Evolutionary conservation across 345 rosid species (phyloP), one percentile per base, ranked within the genome.

Genomic region (Gossypium rotundifolium): DNA sequence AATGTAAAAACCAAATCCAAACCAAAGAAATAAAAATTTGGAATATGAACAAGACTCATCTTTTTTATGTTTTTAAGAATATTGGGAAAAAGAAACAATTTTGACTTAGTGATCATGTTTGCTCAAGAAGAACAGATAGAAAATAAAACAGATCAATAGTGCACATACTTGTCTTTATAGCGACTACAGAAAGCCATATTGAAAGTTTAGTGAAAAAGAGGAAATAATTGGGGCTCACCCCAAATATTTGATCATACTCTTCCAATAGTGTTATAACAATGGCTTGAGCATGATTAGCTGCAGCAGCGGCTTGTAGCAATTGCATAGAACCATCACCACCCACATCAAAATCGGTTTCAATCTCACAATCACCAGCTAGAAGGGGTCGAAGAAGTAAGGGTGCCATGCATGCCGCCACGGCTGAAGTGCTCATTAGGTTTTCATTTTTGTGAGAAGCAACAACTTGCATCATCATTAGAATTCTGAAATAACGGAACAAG

Each of bases 351-450:
- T 90, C 90, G 75, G 81, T 88, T 79, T 90, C 99, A 80, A 95
- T 89, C 76, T 95, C 97, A 86, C 98, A 95, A 40, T 95, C 99
- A 65, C 99, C 99, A 46, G 93, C 84, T 61, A 95, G 85, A 82
- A 95, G 99, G 68, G 99, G 98, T 17, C 98, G 94, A 77, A 95
- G 97, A 83, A 93, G 97, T 83, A 95, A 86, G 71, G 99, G 99
- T 74, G 98, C 99, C 99, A 93, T 95, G 86, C 99, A 93, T 81
- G 99, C 99, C 46, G 99, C 98, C 70, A 93, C 99, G 20, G 99
- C 99, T 59, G 97, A 90, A 77, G 90, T 72, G 89, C 97, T 95
- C 99, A 95, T 95, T 79, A 93, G 87, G 82, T 93, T 95, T 78
- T 75, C 88, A 70, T 74, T 75, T 87, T 88, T 93, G 79, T 86